Conservation (phyloP, 2,329 filamentous ascomycete genomes). For the Ascochyta pisi region DNA sequence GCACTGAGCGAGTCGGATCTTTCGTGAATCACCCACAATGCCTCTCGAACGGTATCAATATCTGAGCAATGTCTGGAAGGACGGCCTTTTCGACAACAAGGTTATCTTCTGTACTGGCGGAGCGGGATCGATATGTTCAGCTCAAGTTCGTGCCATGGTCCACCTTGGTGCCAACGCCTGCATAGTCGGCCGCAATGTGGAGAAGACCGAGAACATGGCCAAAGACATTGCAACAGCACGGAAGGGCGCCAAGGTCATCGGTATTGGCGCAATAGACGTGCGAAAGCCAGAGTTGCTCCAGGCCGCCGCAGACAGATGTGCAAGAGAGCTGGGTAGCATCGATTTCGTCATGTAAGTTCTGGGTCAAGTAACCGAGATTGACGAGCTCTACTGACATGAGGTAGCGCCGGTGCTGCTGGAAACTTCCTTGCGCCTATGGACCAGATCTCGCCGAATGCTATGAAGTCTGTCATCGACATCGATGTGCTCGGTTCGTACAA, state of each 20-base stretch:
- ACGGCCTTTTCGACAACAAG: conserved; percentile 87
- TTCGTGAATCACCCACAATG: conserved; percentile 59
- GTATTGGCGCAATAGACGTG: conserved; percentile 78
- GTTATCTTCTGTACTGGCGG: conserved; percentile 96
- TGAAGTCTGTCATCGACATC: conserved; percentile 96
- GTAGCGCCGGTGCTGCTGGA: conserved; percentile 87
- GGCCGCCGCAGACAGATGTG: conserved; percentile 78
- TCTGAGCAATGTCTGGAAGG: conserved; percentile 82
- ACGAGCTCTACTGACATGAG: conserved; percentile 18
- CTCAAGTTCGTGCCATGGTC: conserved; percentile 90
- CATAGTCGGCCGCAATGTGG: conserved; percentile 87
- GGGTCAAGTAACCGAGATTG: too few species aligned
- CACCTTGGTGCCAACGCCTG: conserved; percentile 91
- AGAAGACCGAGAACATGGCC: conserved; percentile 84
- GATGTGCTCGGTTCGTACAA: conserved; percentile 94
- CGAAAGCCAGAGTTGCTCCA: conserved; percentile 70
- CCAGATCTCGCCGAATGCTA: conserved; percentile 83
- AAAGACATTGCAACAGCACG: conserved; percentile 82
- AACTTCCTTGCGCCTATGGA: conserved; percentile 92
- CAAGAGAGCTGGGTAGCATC: conserved; percentile 81
- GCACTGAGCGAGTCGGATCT: too few species aligned
- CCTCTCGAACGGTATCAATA: conserved; percentile 75
- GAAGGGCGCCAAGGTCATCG: conserved; percentile 81
- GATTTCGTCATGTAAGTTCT: conserved; percentile 84
- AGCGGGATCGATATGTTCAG: conserved; percentile 90